Percentiles rank a stretch among this genome's conserved stretches.
Evolutionary conservation across 1,284 basidiomycete species (phyloP).

Genomic region (Pisolithus thermaeus): DNA sequence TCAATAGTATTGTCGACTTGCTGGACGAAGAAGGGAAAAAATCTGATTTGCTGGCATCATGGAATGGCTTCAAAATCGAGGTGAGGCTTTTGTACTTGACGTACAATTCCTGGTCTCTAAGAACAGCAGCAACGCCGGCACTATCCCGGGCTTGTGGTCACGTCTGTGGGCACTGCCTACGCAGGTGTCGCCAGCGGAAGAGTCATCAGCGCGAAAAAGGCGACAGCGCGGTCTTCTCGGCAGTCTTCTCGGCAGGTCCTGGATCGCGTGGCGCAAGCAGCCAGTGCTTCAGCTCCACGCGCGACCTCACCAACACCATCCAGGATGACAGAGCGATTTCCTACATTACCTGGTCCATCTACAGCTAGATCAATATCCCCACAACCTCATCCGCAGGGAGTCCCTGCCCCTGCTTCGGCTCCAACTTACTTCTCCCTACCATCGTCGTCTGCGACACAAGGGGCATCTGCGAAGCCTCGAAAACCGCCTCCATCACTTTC

Average conservation of each 20-base stretch:
- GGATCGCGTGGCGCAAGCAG: conserved; percentile 86
- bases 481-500: conserved; percentile 44
- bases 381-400: conserved; percentile 35
- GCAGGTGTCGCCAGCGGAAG: conserved; percentile 76
- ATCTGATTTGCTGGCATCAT: conserved; percentile 63
- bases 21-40: conserved; percentile 87
- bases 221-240: conserved; percentile 54
- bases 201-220: conserved; percentile 78
- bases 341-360: conserved; percentile 32
- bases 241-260: conserved; percentile 65
- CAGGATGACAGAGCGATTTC: conserved; percentile 39
- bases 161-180: conserved; percentile 58
- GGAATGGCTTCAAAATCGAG: conserved; percentile 84
- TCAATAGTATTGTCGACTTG: conserved; percentile 75
- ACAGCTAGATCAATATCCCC: conserved; percentile 12
- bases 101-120: neutral
- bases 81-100: conserved; percentile 30
- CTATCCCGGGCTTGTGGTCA: conserved; percentile 74
- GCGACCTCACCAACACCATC: conserved; percentile 3
- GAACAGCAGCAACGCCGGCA: conserved; percentile 66
- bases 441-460: conserved; percentile 11
- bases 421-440: conserved; percentile 35
- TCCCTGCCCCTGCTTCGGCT: conserved; percentile 28
- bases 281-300: conserved; percentile 46
- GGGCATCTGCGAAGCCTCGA: conserved; percentile 2